Base-by-base conservation (phyloP, 257 asterid genomes). In the Ilex asprella region DNA sequence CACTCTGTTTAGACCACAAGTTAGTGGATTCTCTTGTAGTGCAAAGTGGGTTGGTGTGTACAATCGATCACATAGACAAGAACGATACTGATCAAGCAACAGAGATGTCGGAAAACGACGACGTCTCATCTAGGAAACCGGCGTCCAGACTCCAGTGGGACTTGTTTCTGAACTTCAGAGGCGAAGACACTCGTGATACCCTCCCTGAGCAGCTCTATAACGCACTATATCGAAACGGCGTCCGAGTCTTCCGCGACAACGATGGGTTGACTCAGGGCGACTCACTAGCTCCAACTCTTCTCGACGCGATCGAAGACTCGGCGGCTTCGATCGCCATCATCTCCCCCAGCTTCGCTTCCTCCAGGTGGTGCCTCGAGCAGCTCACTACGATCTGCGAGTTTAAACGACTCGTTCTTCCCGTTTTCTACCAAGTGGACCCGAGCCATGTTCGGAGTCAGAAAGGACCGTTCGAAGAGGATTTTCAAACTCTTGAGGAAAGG, bases 301-400 rank as follows among this genome's bases (percentile, higher is more conserved):
- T 46, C 0, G 53, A 50, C 5, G 75, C 70, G 27, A 70, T 70
- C 47, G 47, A 71, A 12, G 76, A 71, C 63, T 71, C 67, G 35
- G 76, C 79, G 12, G 79, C 70, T n/a, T 58, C 73, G 6, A 59
- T 75, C 53, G 76, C 59, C 27, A 76, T 75, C n/a, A 66, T 75
- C 8, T 75, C 76, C 5, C 14, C 52, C 61, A 69, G 58, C 39
- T 74, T 69, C 14, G 75, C 75, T 21, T 41, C 63, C 12, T 74
- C 79, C 27, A 21, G 27, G 1, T 21, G 27, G 27, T 21, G 27
- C 27, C 27, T 21, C 27, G 27, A 21, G 27, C 27, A 21, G 1
- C 27, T 21, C 27, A 1, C 27, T 21, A 1, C 27, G 27, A 21
- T 21, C 27, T 21, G 27, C 27, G 27, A 21, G 27, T 21, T 21